These are phyloP conservation scores for Gonapodya prolifera DNA, from an alignment of 192 early-diverging fungal species.

Conservation along the genomic window DNA sequence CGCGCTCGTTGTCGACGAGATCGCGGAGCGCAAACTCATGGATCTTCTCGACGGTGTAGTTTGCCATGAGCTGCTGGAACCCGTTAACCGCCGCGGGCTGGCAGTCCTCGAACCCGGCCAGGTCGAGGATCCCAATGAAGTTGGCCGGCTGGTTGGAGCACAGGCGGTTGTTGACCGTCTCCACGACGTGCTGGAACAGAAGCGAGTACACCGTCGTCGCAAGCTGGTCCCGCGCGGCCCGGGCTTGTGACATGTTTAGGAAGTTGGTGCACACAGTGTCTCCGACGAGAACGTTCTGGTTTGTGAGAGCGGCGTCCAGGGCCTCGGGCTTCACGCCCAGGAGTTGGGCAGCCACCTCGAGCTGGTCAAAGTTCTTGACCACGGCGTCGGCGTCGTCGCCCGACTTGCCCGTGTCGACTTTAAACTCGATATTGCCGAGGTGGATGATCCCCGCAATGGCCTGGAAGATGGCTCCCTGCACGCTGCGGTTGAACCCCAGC, in stretches of 20 bases:
- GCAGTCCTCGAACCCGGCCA: slow-evolving; percentile 61
- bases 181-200: slow-evolving; percentile 80
- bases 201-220: slow-evolving; percentile 67
- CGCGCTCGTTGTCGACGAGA: slow-evolving; percentile 53
- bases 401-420: not conserved
- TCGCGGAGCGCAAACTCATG: slow-evolving; percentile 60
- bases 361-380: slow-evolving; percentile 60
- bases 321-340: slow-evolving; percentile 60
- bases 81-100: slow-evolving; percentile 27
- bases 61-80: slow-evolving; percentile 58
- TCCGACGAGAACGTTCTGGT: slow-evolving; percentile 69
- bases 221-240: slow-evolving; percentile 65
- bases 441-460: slow-evolving; percentile 73
- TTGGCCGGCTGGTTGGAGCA: slow-evolving; percentile 47
- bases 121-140: slow-evolving; percentile 81
- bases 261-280: slow-evolving; percentile 72
- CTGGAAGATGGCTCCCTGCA: slow-evolving; percentile 73
- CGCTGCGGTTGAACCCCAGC: slow-evolving; percentile 67
- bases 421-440: slow-evolving; percentile 78
- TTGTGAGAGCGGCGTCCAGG: slow-evolving; percentile 66
- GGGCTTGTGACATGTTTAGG: slow-evolving; percentile 58
- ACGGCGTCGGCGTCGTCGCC: slow-evolving; percentile 51
- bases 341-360: slow-evolving; percentile 67
- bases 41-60: slow-evolving; percentile 81
- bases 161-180: slow-evolving; percentile 74